Conservation (phyloP, 192 early-diverging fungal genomes). For the Polychytrium aggregatum region DNA sequence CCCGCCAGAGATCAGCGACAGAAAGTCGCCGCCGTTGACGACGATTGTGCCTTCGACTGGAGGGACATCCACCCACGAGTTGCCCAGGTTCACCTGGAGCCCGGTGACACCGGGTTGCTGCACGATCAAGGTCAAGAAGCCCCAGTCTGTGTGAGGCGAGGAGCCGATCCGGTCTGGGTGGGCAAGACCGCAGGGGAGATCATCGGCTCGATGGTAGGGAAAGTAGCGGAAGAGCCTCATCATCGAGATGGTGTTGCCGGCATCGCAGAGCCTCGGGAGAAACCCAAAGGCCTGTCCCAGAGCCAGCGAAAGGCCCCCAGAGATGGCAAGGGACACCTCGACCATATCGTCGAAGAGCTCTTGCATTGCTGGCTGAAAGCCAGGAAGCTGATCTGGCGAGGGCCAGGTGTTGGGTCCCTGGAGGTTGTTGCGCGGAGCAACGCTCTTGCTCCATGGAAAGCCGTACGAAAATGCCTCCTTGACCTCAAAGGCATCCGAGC, state of each 20-base stretch:
- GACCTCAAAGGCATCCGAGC: slow-evolving; percentile 37
- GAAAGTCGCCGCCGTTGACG: slow-evolving; percentile 54
- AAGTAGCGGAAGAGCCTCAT: slow-evolving; percentile 49
- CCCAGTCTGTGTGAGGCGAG: slow-evolving; percentile 45
- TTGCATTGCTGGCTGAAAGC: slow-evolving; percentile 10
- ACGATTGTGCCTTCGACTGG: slow-evolving; percentile 33
- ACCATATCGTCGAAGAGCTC: slow-evolving; percentile 26
- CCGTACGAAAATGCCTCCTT: slow-evolving; percentile 55
- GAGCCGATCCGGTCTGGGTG: slow-evolving; percentile 19
- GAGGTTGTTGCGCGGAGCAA: slow-evolving; percentile 25
- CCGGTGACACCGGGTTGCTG: slow-evolving; percentile 32
- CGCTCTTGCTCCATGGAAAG: slow-evolving; percentile 17
- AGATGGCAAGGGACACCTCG: slow-evolving; percentile 23
- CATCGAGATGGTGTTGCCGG: slow-evolving; percentile 38
- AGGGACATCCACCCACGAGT: slow-evolving; percentile 35
- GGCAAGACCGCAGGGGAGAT: background rate
- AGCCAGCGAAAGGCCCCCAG: slow-evolving; percentile 27
- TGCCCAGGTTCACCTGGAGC: slow-evolving; percentile 31
- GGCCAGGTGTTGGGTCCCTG: slow-evolving; percentile 45
- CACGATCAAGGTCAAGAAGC: slow-evolving; percentile 45
- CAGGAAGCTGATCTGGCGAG: slow-evolving; percentile 8
- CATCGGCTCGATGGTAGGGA: slow-evolving; percentile 12
- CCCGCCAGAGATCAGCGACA: slow-evolving; percentile 42
- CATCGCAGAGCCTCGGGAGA: slow-evolving; percentile 14
- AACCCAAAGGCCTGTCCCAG: slow-evolving; percentile 12